Evolutionary conservation across 768 basidiomycete species (phyloP).

Genomic region (Suillus lakei): DNA sequence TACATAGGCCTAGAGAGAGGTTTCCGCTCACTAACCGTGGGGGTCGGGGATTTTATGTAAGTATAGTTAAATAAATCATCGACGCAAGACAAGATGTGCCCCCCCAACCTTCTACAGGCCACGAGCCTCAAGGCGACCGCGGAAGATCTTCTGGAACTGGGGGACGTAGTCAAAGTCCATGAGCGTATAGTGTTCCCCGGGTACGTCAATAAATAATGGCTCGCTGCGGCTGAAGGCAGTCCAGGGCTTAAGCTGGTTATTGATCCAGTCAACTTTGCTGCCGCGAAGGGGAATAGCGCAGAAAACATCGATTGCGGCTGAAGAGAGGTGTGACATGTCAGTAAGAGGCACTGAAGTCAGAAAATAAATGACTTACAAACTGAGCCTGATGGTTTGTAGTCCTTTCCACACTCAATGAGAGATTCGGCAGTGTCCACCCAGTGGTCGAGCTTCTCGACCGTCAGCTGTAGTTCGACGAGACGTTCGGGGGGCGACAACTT

Average conservation of each 20-base stretch:
- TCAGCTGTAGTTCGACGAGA: conserved; percentile 31
- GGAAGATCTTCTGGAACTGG: conserved; percentile 33
- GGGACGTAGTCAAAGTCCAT: conserved; percentile 37
- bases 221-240: conserved; percentile 24
- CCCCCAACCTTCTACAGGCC: conserved; percentile 20
- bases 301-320: conserved; percentile 27
- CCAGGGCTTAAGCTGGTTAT: conserved; percentile 33
- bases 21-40: no score
- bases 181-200: conserved; percentile 33
- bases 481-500: conserved; percentile 32
- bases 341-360: background rate
- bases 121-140: conserved; percentile 25
- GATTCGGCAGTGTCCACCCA: conserved; percentile 34
- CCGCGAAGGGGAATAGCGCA: conserved; percentile 32
- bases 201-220: conserved; percentile 28
- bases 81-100: no score
- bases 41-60: no score
- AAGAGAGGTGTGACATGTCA: conserved; percentile 4
- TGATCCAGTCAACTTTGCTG: conserved; percentile 33
- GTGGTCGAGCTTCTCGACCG: conserved; percentile 27
- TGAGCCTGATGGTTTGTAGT: conserved; percentile 26
- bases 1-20: no score
- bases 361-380: conserved; percentile 25
- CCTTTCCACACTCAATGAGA: conserved; percentile 34
- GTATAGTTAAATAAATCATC: no score